A percentile compares a stretch with the other conserved stretches of the same genome.
Evolutionary conservation across 2,329 filamentous ascomycete species (phyloP).

Genomic region (Bipolaris oryzae): DNA sequence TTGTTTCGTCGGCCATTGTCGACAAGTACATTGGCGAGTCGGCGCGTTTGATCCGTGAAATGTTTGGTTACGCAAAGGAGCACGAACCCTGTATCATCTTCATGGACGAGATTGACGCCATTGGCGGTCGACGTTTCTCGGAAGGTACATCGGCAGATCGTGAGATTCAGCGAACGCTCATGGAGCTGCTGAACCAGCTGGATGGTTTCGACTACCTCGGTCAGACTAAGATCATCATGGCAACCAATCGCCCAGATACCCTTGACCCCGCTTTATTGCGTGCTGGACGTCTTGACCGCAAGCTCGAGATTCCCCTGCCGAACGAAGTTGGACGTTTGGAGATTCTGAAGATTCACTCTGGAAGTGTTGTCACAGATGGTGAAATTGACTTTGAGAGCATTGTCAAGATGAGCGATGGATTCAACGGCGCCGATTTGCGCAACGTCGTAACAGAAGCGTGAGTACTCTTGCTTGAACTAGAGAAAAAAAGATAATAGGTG

Average conservation of each 20-base stretch:
- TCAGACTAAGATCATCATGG: constrained; percentile 99
- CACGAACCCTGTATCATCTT: constrained; percentile 99
- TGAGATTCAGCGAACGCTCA: constrained; percentile 96
- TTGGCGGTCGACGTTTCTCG: constrained; percentile 93
- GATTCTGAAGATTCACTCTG: constrained; percentile 96
- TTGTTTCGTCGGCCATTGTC: constrained; percentile 97
- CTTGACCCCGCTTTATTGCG: constrained; percentile 91
- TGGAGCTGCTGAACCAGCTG: constrained; percentile 98
- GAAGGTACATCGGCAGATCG: constrained; percentile 97
- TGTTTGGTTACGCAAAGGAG: constrained; percentile 99
- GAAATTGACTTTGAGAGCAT: constrained; percentile 99
- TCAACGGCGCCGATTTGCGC: constrained; percentile 95
- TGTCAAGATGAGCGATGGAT: constrained; percentile 98
- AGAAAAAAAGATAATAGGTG: neutral
- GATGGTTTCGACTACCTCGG: constrained; percentile 99
- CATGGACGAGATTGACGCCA: constrained; percentile 99
- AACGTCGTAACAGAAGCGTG: constrained; percentile 99
- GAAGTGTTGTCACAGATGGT: constrained; percentile 83
- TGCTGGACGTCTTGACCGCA: constrained; percentile 91
- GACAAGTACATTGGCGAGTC: constrained; percentile 99
- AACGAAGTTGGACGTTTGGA: constrained; percentile 96
- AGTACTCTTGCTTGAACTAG: constrained; percentile 51
- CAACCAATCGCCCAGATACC: constrained; percentile 95
- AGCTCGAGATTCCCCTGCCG: constrained; percentile 96
- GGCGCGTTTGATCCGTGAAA: constrained; percentile 93